Base-by-base conservation (phyloP, 2,329 filamentous ascomycete genomes). In the Drechmeria coniospora region DNA sequence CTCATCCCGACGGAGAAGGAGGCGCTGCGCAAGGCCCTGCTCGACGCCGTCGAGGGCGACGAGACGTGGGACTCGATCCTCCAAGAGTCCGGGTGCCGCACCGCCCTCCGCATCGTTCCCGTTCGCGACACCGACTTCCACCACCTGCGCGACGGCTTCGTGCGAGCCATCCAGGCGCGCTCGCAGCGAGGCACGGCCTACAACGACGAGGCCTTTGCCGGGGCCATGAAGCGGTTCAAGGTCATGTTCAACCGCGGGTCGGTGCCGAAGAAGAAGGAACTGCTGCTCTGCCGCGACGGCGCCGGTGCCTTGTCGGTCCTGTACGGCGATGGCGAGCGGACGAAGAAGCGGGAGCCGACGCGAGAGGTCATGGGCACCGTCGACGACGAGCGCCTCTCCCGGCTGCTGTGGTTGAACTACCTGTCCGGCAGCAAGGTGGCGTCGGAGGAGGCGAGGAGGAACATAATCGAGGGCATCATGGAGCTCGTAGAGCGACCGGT, bases 91-190 rank as follows among this genome's bases (percentile, higher is more conserved):
- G 66, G 72, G 0, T 70, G 87, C n/a, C 63, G 83, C 30, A 87
- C 75, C 15, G 69, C 76, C 0, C 74, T 92, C 56, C 70, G 87
- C 25, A 78, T 98, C 36, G 74, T 87, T 3, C 90, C 90, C 0
- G 84, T 83, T n/a, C 68, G 83, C 21, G 84, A 92, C 52, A 98
- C 90, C 12, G 86, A 95, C 53, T 95, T 94, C 53, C 73, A 77
- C 38, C 90, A 98, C 51, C 54, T 98, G 36, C 72, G 87, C 22
- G 90, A 98, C 47, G 90, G 81, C 1, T 92, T 86, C 59, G 81
- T 94, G 33, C 71, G 84, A 5, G 79, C 81, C 14, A 78, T 98
- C 37, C 79, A 80, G 29, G 76, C 70, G 7, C 72, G 79, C 19
- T 76, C 78, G 3, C 64, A 74, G 36, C 61, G 63, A 14, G 61